A percentile compares a stretch with the other conserved stretches of the same genome.
Conservation (phyloP, 1,139 yeast genomes). For the Suhomyces panamericanus region DNA sequence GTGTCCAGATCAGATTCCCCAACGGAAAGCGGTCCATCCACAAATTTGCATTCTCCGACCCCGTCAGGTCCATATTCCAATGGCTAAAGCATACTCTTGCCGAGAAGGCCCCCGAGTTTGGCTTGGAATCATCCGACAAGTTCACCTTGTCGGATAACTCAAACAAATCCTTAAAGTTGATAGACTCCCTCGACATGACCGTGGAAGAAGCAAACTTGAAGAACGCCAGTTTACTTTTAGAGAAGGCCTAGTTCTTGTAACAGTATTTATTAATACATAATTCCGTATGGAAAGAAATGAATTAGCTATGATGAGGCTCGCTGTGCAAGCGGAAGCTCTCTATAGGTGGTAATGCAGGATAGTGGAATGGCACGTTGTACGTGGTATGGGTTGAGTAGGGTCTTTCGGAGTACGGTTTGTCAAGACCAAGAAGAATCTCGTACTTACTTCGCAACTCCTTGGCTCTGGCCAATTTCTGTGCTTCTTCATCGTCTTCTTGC, state of each 20-base stretch:
- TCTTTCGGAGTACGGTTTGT: constrained; percentile 9
- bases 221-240: constrained; percentile 80
- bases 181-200: constrained; percentile 56
- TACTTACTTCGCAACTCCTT: constrained; percentile 14
- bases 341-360: constrained; percentile 28
- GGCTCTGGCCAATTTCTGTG: constrained; percentile 6
- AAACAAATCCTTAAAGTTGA: constrained; percentile 63
- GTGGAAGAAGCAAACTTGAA: constrained; percentile 76
- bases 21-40: constrained; percentile 84
- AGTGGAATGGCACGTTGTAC: constrained; percentile 7
- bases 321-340: constrained; percentile 22
- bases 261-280: constrained; percentile 9
- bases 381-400: constrained; percentile 6
- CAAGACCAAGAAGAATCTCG: constrained; percentile 14
- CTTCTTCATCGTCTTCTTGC: constrained; percentile 10
- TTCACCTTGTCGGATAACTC: constrained; percentile 60
- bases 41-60: constrained; percentile 50
- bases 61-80: constrained; percentile 42
- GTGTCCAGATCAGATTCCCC: constrained; percentile 85
- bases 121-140: constrained; percentile 40
- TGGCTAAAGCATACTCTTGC: constrained; percentile 56
- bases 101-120: constrained; percentile 53
- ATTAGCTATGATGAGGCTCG: background rate
- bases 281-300: constrained; percentile 9
- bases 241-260: constrained; percentile 27